phyloP scores from a whole-genome alignment of 306 rosid genomes.

The Castanea crenata region DNA sequence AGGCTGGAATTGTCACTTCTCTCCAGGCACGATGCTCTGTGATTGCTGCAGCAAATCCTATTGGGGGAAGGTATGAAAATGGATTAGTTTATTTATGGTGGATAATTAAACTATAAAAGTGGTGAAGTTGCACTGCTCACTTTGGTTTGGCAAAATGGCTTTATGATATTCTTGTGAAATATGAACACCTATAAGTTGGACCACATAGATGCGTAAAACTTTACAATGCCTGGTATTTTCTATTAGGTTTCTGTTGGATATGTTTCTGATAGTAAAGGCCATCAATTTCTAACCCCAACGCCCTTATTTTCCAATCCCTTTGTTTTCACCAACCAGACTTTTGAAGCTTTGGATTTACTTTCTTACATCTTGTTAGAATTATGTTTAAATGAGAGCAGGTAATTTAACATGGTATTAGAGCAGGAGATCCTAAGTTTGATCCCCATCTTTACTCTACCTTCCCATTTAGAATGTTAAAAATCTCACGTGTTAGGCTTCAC shows the following conservation, averaged over 20 bases:
- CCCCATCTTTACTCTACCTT: too few species aligned
- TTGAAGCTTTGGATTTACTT: background rate
- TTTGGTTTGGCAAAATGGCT: background rate
- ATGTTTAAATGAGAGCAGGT: too few species aligned
- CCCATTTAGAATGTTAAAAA: too few species aligned
- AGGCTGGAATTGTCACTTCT: conserved; percentile 97
- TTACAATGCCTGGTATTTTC: background rate
- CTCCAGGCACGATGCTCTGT: conserved; percentile 99
- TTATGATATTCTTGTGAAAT: background rate
- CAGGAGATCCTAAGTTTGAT: too few species aligned
- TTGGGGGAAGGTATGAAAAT: conserved; percentile 84
- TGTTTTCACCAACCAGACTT: background rate
- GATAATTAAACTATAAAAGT: background rate
- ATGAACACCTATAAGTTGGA: background rate
- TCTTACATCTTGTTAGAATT: background rate
- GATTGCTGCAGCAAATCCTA: conserved; percentile 98
- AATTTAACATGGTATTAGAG: too few species aligned
- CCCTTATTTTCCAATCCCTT: background rate
- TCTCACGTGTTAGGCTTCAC: too few species aligned
- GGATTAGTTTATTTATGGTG: background rate
- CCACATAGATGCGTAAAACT: background rate
- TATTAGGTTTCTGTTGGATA: background rate
- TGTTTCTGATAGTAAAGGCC: background rate
- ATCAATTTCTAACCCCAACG: background rate
- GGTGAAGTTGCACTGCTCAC: conserved; percentile 1